These are phyloP conservation scores for Rhizophora apiculata DNA, from an alignment of 345 rosid species.

Conservation along the genomic window DNA sequence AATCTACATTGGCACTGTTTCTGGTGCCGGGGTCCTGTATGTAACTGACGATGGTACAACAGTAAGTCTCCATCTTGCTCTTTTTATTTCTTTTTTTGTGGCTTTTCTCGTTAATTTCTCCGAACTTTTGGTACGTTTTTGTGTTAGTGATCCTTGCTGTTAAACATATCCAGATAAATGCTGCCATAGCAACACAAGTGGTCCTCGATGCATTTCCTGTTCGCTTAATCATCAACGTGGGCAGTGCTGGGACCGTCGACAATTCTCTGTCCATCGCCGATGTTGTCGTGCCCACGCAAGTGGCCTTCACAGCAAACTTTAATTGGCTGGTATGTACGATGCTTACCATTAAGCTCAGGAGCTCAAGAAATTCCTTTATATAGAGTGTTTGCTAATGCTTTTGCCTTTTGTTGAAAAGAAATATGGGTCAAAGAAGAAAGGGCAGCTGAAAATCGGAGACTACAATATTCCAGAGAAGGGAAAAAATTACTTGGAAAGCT, in stretches of 20 bases:
- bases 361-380: too few relatives aligned
- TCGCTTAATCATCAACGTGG: background rate
- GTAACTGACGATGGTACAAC: background rate
- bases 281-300: background rate
- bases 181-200: background rate
- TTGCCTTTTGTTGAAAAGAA: background rate
- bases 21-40: background rate
- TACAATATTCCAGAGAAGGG: conserved; percentile 11
- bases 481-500: background rate
- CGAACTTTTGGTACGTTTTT: too few relatives aligned
- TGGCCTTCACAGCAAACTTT: conserved; percentile 4
- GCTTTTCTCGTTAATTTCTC: too few relatives aligned
- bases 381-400: too few relatives aligned
- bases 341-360: too few relatives aligned
- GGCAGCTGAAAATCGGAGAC: background rate
- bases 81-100: too few relatives aligned
- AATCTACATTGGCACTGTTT: background rate
- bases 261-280: background rate
- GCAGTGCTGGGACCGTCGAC: conserved; percentile 5
- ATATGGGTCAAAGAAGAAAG: background rate
- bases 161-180: background rate
- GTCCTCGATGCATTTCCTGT: background rate
- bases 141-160: too few relatives aligned
- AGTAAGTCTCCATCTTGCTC: background rate
- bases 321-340: background rate